phyloP scores from a whole-genome alignment of 2,329 filamentous ascomycete species.

The Pestalotiopsis fici region DNA sequence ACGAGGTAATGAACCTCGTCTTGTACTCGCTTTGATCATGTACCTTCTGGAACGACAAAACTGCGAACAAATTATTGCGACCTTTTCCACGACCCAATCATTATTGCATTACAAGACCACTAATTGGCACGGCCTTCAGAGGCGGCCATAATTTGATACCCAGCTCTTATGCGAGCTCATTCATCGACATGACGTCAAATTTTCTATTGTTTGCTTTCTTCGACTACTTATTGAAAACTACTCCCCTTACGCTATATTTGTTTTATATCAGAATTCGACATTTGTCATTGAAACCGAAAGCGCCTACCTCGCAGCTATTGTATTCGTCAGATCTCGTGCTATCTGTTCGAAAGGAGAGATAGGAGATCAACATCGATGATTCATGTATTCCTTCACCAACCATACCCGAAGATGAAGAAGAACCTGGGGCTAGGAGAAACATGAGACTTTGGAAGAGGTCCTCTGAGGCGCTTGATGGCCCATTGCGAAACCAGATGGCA shows the following conservation, averaged over 20 bases:
- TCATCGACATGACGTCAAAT: constrained; percentile 29
- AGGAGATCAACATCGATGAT: not conserved
- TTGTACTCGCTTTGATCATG: not conserved
- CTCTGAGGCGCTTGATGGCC: not conserved
- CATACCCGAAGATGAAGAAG: not conserved
- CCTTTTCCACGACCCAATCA: not conserved
- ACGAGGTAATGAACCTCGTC: not conserved
- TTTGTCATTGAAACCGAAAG: not conserved
- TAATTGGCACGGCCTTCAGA: not conserved
- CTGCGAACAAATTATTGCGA: too few relatives aligned
- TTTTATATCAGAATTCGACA: constrained; percentile 10
- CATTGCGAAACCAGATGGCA: not conserved
- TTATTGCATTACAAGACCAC: not conserved
- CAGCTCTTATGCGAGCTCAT: constrained; percentile 31
- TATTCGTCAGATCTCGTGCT: not conserved
- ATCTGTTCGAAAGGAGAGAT: not conserved
- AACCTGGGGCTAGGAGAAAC: not conserved
- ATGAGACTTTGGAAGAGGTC: not conserved
- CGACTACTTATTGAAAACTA: constrained; percentile 2
- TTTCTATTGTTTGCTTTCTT: constrained; percentile 17
- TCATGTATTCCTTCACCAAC: not conserved
- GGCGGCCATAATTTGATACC: constrained; percentile 30
- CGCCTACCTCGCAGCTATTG: constrained; percentile 5
- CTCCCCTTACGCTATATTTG: constrained; percentile 12
- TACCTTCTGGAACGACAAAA: not conserved